Evolutionary conservation across 2,329 filamentous ascomycete genomes (phyloP).

Genomic region (Talaromyces sp.): DNA sequence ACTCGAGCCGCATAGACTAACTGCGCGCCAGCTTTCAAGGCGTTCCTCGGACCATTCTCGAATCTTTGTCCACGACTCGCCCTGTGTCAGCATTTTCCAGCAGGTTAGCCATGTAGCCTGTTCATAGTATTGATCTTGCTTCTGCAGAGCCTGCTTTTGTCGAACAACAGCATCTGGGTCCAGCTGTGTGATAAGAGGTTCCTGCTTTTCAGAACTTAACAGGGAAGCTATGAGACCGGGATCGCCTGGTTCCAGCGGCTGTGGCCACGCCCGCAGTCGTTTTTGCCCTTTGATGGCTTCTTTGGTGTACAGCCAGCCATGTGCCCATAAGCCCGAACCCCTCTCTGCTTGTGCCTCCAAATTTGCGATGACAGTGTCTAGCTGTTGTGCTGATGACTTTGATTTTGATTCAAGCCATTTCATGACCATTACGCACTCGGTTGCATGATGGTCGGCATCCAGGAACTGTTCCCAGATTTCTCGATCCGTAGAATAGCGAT

Average conservation of each 20-base stretch:
- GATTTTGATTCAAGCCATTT: constrained; percentile 83
- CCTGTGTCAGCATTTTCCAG: constrained; percentile 85
- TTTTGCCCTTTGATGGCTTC: constrained; percentile 88
- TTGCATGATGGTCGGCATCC: constrained; percentile 64
- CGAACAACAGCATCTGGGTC: constrained; percentile 87
- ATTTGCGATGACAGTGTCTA: constrained; percentile 71
- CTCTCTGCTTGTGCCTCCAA: constrained; percentile 72
- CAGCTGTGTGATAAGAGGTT: constrained; percentile 74
- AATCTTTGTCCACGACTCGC: constrained; percentile 69
- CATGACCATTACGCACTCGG: constrained; percentile 74
- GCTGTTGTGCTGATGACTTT: constrained; percentile 61
- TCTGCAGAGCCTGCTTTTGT: constrained; percentile 70
- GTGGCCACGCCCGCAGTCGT: constrained; percentile 64
- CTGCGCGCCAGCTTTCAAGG: constrained; percentile 83
- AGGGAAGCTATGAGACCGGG: constrained; percentile 54
- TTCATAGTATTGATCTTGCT: constrained; percentile 83
- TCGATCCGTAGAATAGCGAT: constrained; percentile 55
- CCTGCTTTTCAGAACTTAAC: constrained; percentile 54
- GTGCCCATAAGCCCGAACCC: constrained; percentile 70
- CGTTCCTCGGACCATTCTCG: constrained; percentile 81
- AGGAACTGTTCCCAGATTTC: constrained; percentile 72
- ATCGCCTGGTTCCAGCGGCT: constrained; percentile 60
- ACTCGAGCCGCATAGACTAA: constrained; percentile 66
- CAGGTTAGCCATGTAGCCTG: constrained; percentile 88
- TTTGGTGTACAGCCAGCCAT: constrained; percentile 90